Percentiles rank a stretch among this genome's conserved stretches.
These are phyloP conservation scores for Psilocybe azurescens DNA, from an alignment of 768 basidiomycete species.

Conservation along the genomic window DNA sequence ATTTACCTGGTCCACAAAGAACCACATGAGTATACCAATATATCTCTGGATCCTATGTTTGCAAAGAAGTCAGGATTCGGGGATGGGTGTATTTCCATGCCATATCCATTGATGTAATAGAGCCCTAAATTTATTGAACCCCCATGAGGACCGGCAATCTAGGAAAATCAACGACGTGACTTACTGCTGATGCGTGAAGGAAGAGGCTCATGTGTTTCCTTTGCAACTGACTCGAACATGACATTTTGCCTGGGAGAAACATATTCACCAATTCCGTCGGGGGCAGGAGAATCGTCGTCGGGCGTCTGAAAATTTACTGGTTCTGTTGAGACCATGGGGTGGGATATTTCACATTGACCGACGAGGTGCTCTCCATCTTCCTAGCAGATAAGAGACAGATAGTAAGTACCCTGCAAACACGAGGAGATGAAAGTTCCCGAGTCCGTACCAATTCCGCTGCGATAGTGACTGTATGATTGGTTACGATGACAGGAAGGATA, in stretches of 20 bases:
- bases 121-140: slow-evolving; percentile 50
- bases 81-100: slow-evolving; percentile 88
- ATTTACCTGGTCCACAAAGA: slow-evolving; percentile 92
- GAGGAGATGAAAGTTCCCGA: neutral
- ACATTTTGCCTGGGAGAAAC: slow-evolving; percentile 60
- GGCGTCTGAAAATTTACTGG: slow-evolving; percentile 30
- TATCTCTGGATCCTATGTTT: slow-evolving; percentile 60
- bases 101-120: slow-evolving; percentile 91
- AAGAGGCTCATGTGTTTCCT: slow-evolving; percentile 61
- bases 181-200: slow-evolving; percentile 66
- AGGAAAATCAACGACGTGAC: slow-evolving; percentile 26
- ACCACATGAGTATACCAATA: slow-evolving; percentile 91
- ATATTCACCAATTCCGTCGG: slow-evolving; percentile 60
- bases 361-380: slow-evolving; percentile 79
- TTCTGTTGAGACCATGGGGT: slow-evolving; percentile 58
- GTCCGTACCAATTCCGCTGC: slow-evolving; percentile 81
- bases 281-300: slow-evolving; percentile 41
- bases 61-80: slow-evolving; percentile 84
- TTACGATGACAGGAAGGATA: slow-evolving; percentile 91
- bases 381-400: slow-evolving; percentile 37
- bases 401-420: neutral
- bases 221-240: slow-evolving; percentile 62
- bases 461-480: slow-evolving; percentile 95
- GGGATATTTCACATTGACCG: slow-evolving; percentile 94
- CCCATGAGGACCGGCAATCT: slow-evolving; percentile 8